These are phyloP conservation scores for Tephrocybe sp. DNA, from an alignment of 768 basidiomycete species.

Conservation along the genomic window DNA sequence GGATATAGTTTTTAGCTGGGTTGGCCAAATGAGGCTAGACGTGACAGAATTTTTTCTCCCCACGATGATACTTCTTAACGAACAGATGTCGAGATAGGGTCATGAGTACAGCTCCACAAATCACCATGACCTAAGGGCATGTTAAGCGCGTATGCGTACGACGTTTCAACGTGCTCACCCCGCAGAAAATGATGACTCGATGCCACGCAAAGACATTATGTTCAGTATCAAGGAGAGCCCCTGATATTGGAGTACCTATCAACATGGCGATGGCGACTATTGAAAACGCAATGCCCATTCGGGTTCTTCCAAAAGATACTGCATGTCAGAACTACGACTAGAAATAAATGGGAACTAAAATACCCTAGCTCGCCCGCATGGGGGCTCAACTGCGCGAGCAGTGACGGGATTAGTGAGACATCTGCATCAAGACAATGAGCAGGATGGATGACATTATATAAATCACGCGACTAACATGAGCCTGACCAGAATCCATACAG, in stretches of 20 bases:
- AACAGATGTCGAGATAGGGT: conserved; percentile 18
- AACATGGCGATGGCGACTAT: conserved; percentile 42
- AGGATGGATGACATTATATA: not conserved
- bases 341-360: not conserved
- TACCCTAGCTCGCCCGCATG: conserved; percentile 37
- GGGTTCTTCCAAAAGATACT: conserved; percentile 26
- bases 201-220: conserved; percentile 30
- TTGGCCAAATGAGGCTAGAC: conserved; percentile 2
- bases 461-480: conserved; percentile 36
- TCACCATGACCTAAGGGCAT: conserved; percentile 12
- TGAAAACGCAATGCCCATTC: conserved; percentile 49
- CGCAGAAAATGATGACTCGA: conserved; percentile 39
- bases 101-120: conserved; percentile 17
- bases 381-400: conserved; percentile 33
- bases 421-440: conserved; percentile 21
- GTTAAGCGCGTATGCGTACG: not conserved
- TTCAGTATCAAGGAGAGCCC: conserved; percentile 35
- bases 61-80: conserved; percentile 11
- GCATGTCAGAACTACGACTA: not conserved
- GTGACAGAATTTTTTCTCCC: not conserved
- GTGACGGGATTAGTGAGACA: conserved; percentile 36
- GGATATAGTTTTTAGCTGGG: not conserved
- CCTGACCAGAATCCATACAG: conserved; percentile 58
- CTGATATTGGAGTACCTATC: conserved; percentile 48
- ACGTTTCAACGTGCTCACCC: conserved; percentile 23